Base-by-base conservation (phyloP, 2,329 filamentous ascomycete species). In the Capronia americana region DNA sequence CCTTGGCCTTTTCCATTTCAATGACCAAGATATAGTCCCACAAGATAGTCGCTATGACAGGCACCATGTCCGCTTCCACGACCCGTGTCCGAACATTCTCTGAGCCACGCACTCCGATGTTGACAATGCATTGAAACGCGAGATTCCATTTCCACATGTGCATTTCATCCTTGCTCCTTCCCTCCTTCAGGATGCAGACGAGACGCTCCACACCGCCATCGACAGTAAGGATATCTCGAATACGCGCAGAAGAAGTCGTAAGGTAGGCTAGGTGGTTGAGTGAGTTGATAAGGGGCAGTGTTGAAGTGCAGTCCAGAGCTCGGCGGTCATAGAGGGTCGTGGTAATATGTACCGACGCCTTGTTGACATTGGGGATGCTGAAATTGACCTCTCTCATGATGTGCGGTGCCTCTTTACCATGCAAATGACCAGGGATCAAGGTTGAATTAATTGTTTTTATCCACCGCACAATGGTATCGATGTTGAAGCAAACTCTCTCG, bases 61-160 rank as follows among this genome's bases (percentile, higher is more conserved):
- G 95, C 3, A 99, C 95, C 92, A 99, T 97, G 79, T 99, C 95
- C 69, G 95, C 95, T 81, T 99, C 95, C 60, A 99, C 95, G 2
- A 99, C 94, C 71, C 95, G 87, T 65, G 95, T 98, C 73, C 95
- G 88, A 66, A 99, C 95, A 72, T 88, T 89, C 81, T 99, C 95
- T 12, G 95, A 97, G 67, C 95, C 95, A 73, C 95, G 88, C 67
- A 99, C 94, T 64, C 95, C 95, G 76, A 99, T 98, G 79, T 99
- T 99, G 77, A 99, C 95, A 71, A 98, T 93, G 79, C 95, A 99
- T 80, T 98, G 95, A 79, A 99, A 99, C 61, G 95, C 95, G 69
- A 99, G 86, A 76, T 97, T 99, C 95, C 95, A 99, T 81, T 98
- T 98, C 95, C 95, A 99, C 92, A 97, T 97, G 79, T 97, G 94